Conservation (phyloP, 768 basidiomycete species). For the Xerocomellus chrysenteron region DNA sequence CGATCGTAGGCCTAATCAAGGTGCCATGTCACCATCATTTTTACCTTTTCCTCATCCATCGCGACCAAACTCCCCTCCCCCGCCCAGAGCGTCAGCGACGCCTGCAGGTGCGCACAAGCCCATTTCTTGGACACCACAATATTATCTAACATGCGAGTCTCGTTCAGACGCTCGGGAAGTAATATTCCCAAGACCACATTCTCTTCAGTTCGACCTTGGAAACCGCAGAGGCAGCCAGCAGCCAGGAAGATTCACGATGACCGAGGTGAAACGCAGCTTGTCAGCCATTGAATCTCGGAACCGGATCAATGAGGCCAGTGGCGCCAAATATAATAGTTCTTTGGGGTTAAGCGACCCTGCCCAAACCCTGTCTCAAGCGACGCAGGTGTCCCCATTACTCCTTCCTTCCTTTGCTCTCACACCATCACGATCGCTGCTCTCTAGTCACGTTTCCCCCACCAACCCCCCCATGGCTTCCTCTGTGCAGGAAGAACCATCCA, state of each 20-base stretch:
- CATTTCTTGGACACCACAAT: not conserved
- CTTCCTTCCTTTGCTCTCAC: slow-evolving; percentile 19
- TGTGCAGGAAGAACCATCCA: slow-evolving; percentile 28
- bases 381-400: slow-evolving; percentile 4
- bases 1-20: slow-evolving; percentile 16
- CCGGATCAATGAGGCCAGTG: slow-evolving; percentile 14
- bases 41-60: slow-evolving; percentile 32
- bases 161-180: slow-evolving; percentile 19
- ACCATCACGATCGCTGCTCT: slow-evolving; percentile 17
- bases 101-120: slow-evolving; percentile 18
- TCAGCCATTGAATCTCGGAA: slow-evolving; percentile 24
- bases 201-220: slow-evolving; percentile 21
- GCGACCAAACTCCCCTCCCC: slow-evolving; percentile 19
- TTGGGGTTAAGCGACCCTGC: slow-evolving; percentile 21
- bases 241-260: slow-evolving; percentile 9
- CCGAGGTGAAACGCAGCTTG: slow-evolving; percentile 26
- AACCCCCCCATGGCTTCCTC: slow-evolving; percentile 13
- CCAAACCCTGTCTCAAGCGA: slow-evolving; percentile 7
- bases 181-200: slow-evolving; percentile 15
- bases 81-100: slow-evolving; percentile 25
- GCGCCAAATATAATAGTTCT: slow-evolving; percentile 13
- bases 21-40: slow-evolving; percentile 24
- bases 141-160: not conserved
- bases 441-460: slow-evolving; percentile 10
- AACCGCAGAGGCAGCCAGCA: slow-evolving; percentile 16